Base-by-base conservation (phyloP, 1,284 basidiomycete species). In the Lentinula novae-zelandiae region DNA sequence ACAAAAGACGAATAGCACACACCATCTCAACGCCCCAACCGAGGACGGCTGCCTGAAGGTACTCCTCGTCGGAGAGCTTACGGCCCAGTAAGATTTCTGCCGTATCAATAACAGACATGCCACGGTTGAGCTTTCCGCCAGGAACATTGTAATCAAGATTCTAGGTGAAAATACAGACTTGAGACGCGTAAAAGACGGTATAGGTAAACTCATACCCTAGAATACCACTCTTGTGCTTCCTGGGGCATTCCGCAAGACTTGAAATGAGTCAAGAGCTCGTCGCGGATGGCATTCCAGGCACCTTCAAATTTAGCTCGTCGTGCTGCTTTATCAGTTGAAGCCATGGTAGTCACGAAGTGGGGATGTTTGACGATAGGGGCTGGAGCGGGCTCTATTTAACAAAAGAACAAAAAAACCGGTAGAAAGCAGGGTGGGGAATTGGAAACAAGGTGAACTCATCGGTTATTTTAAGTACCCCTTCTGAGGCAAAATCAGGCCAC, bases 1-100 rank as follows among this genome's bases (percentile, higher is more conserved):
- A 39, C 33, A 5, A 36, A 27, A 20, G 20, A 22, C 2, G 20
- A 53, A 9, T 27, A 17, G 48, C 34, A 84, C 90, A 69, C 67
- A 95, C 93, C 61, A 98, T 81, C 77, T 99, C 96, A 66, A 99
- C 86, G 73, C 93, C 91, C 97, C 96, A 99, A 6, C 96, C 97
- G 48, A 99, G 81, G 49, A 98, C 80, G 7, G 95, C 96, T 7
- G 94, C 88, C 67, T 92, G 86, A 75, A 89, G 82, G 78, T 97
- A 98, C 76, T 98, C 96, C 12, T 92, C 86, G 1, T 94, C 91
- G 1, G 77, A 78, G 62, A 94, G 73, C 20, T 76, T 64, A 1
- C 84, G 77, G 4, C 90, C 91, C 63, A 89, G 88, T 65, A 98
- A 76, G 72, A 98, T 96, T 75, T 94, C 89, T 59, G 90, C 90